A percentile compares a stretch with the other conserved stretches of the same genome.
Conservation (phyloP, 306 rosid genomes). For the Datisca glomerata region DNA sequence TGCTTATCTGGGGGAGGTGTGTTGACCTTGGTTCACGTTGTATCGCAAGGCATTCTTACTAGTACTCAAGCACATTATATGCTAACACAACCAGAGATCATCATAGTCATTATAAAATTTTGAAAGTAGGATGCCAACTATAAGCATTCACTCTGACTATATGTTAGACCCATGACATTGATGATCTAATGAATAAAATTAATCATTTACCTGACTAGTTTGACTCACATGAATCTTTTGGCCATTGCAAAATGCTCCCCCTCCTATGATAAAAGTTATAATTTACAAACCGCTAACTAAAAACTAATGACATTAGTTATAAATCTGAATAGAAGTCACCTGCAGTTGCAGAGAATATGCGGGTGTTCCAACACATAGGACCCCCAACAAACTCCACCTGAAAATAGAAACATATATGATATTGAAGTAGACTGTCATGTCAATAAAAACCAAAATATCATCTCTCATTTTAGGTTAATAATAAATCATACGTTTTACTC, state of each 20-base stretch:
- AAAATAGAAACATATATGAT: conserved; percentile 3
- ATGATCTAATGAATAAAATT: too few relatives aligned
- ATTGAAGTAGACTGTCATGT: not conserved
- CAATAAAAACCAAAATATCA: not conserved
- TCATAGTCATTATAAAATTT: too few relatives aligned
- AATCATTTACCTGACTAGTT: conserved; percentile 44
- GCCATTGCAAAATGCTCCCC: conserved; percentile 90
- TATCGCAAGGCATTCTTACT: too few relatives aligned
- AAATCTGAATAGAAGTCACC: conserved; percentile 31
- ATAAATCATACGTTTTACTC: too few relatives aligned
- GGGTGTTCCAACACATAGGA: conserved; percentile 95
- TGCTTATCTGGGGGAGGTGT: too few relatives aligned
- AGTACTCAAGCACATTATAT: too few relatives aligned
- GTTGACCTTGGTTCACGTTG: too few relatives aligned
- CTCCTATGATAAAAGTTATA: conserved; percentile 37
- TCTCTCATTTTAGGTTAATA: too few relatives aligned
- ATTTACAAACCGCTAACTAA: conserved; percentile 9
- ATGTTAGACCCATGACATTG: too few relatives aligned
- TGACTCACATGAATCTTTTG: conserved; percentile 68
- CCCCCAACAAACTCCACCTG: conserved; percentile 99
- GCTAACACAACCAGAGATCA: too few relatives aligned
- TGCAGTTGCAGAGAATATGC: conserved; percentile 75
- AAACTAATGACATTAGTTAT: conserved; percentile 3
- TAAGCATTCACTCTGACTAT: too few relatives aligned
- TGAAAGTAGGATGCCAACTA: too few relatives aligned